Evolutionary conservation across 768 basidiomycete species (phyloP).

Genomic region (Imleria badia): DNA sequence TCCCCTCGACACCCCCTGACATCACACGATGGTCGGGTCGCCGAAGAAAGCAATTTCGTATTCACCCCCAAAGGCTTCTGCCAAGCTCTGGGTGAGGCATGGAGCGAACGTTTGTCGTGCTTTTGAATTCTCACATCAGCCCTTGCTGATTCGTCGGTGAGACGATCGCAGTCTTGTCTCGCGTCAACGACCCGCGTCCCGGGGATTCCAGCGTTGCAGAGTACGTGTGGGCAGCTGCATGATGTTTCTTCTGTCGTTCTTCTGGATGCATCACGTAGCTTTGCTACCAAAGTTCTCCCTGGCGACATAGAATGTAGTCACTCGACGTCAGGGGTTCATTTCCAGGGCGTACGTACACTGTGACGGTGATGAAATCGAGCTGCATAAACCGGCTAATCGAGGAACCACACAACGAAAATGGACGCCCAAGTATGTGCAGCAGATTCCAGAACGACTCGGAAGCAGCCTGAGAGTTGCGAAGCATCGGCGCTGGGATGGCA

Average conservation of each 20-base stretch:
- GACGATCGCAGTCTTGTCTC: constrained; percentile 16
- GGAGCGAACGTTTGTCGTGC: not conserved
- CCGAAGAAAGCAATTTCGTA: constrained; percentile 30
- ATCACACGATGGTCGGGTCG: not conserved
- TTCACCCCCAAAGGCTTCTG: constrained; percentile 25
- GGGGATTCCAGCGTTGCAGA: constrained; percentile 11
- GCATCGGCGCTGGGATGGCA: constrained; percentile 2
- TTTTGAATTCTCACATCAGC: not conserved
- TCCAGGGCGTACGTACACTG: not conserved
- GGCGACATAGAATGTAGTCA: not conserved
- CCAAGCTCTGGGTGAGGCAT: constrained; percentile 30
- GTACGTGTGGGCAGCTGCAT: constrained; percentile 1
- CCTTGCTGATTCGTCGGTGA: not conserved
- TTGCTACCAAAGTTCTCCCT: not conserved
- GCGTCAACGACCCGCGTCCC: constrained; percentile 13
- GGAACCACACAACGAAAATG: not conserved
- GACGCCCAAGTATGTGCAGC: not conserved
- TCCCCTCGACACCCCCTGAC: not conserved
- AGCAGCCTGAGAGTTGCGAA: no score
- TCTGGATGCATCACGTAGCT: not conserved
- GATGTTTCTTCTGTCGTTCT: no score
- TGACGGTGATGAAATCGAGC: not conserved
- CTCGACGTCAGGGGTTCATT: not conserved
- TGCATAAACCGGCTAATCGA: not conserved
- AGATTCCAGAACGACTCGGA: no score